Percentiles rank a stretch among this genome's conserved stretches.
These are phyloP conservation scores for Diaporthe sp. DNA, from an alignment of 2,329 filamentous ascomycete species.

Conservation along the genomic window DNA sequence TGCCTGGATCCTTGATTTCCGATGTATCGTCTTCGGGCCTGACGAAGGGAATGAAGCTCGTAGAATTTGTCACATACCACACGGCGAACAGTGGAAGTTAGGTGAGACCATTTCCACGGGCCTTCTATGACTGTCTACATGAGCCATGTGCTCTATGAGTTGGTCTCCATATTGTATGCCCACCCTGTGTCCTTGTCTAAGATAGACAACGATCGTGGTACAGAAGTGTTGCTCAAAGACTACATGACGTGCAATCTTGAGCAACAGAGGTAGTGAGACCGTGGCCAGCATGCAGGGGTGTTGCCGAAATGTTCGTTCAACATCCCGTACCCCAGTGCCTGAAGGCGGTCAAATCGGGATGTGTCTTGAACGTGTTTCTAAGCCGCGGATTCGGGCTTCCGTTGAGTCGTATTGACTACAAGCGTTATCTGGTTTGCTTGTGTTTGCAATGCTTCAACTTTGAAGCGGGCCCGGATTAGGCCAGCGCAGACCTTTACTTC, in stretches of 20 bases:
- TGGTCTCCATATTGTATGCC: neutral
- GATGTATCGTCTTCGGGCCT: neutral
- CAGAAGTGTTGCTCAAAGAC: neutral
- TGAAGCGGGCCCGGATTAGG: neutral
- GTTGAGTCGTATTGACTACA: neutral
- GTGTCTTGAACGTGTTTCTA: neutral
- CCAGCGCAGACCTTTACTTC: neutral
- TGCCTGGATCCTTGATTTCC: neutral
- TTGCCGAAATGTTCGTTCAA: neutral
- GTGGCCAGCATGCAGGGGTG: neutral
- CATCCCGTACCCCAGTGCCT: neutral
- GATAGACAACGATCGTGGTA: neutral
- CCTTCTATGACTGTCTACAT: neutral
- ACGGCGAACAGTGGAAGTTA: neutral
- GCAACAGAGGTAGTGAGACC: neutral
- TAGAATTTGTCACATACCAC: neutral
- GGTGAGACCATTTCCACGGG: neutral
- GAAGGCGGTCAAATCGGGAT: neutral
- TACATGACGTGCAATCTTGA: neutral
- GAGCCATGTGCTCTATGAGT: neutral
- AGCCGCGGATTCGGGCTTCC: neutral
- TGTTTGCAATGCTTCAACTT: neutral
- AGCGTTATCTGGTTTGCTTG: neutral
- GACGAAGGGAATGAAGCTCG: neutral
- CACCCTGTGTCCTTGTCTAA: neutral